phyloP scores from a whole-genome alignment of 106 monocot genomes.

The Chionographis japonica region DNA sequence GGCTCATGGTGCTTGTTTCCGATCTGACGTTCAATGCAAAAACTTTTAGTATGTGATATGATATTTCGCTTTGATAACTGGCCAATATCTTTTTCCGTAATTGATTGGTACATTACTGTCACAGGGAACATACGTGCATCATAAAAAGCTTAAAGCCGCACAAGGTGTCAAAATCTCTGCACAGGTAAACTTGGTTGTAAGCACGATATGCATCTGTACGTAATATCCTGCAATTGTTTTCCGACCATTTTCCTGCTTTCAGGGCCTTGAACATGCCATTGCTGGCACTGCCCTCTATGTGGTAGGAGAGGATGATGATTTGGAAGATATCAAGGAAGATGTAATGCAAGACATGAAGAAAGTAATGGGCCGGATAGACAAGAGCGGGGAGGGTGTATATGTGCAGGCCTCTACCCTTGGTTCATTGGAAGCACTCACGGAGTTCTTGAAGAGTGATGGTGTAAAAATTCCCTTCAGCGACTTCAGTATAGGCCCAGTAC shows the following conservation, averaged over 20 bases:
- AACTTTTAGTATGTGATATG: too few relatives aligned
- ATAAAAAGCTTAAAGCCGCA: conserved; percentile 91
- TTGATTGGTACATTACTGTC: not conserved
- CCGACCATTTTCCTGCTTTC: conserved; percentile 3
- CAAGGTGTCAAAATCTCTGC: conserved; percentile 84
- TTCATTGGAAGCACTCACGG: conserved; percentile 89
- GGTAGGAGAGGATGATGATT: conserved; percentile 65
- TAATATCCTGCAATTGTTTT: not conserved
- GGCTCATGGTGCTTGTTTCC: too few relatives aligned
- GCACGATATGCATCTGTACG: not conserved
- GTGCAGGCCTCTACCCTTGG: conserved; percentile 99
- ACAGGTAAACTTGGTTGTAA: conserved; percentile 33
- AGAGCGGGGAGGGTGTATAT: conserved; percentile 93
- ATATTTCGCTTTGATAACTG: not conserved
- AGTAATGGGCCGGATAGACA: conserved; percentile 85
- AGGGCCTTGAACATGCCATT: conserved; percentile 81
- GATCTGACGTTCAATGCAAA: too few relatives aligned
- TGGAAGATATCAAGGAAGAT: conserved; percentile 60
- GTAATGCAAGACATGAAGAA: conserved; percentile 88
- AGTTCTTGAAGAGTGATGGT: conserved; percentile 74
- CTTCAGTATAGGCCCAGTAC: conserved; percentile 90
- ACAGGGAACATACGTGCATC: conserved; percentile 81
- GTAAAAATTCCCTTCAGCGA: conserved; percentile 91
- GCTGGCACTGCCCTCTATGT: conserved; percentile 84
- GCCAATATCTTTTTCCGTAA: not conserved